Percentiles rank a stretch among this genome's conserved stretches.
phyloP scores from a whole-genome alignment of 2,329 filamentous ascomycete species.

The Hypoxylon sp. region DNA sequence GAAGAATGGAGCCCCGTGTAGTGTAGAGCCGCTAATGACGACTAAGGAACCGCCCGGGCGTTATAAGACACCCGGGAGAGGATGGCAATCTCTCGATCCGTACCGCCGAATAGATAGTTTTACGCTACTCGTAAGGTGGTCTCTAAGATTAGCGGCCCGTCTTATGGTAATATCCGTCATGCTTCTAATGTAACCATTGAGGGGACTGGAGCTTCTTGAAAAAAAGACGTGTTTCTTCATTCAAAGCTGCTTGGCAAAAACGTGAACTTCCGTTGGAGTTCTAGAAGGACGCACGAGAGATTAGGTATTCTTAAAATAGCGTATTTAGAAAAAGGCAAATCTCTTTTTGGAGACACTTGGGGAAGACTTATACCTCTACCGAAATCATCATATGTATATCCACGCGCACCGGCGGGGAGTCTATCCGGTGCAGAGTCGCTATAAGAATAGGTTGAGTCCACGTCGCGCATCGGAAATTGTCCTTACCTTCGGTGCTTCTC shows the following conservation, averaged over 20 bases:
- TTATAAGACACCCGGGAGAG: constrained; percentile 21
- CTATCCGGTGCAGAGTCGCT: constrained; percentile 31
- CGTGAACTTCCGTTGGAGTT: constrained; percentile 13
- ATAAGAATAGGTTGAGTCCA: constrained; percentile 30
- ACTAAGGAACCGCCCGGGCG: constrained; percentile 13
- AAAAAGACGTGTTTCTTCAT: not conserved
- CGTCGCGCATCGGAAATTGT: constrained; percentile 33
- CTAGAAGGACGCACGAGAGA: constrained; percentile 12
- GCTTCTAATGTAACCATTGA: constrained; percentile 18
- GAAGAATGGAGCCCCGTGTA: not conserved
- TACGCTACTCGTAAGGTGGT: constrained; percentile 15
- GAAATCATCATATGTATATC: constrained; percentile 29
- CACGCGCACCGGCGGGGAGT: constrained; percentile 35
- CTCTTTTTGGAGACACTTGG: constrained; percentile 11
- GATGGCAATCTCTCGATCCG: constrained; percentile 14
- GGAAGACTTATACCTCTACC: constrained; percentile 19
- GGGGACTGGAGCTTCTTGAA: constrained; percentile 8
- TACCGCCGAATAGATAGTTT: constrained; percentile 26
- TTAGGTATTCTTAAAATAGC: constrained; percentile 4
- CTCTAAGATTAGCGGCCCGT: constrained; percentile 21
- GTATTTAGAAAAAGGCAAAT: not conserved
- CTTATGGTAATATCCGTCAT: constrained; percentile 20
- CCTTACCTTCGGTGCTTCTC: constrained; percentile 27
- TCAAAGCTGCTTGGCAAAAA: not conserved
- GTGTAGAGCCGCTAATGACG: constrained; percentile 26